These are phyloP conservation scores for Sporothrix globosa DNA, from an alignment of 2,329 filamentous ascomycete species.

Conservation along the genomic window DNA sequence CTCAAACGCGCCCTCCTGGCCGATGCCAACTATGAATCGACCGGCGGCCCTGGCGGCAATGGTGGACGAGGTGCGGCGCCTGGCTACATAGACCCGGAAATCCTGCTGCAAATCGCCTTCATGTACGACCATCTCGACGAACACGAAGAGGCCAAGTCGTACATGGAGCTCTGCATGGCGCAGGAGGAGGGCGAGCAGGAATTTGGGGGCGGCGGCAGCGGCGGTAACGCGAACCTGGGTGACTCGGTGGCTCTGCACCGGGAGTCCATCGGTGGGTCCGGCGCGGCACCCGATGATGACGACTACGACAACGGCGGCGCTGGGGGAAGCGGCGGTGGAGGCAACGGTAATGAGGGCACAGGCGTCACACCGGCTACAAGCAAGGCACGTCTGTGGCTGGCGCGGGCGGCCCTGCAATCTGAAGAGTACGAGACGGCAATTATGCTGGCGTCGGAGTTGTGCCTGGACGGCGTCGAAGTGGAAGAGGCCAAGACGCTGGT, in stretches of 20 bases:
- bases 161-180: conserved; percentile 94
- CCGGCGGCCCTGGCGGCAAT: conserved; percentile 46
- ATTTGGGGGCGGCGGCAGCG: neutral
- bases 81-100: conserved; percentile 80
- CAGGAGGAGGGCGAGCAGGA: conserved; percentile 75
- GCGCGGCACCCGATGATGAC: conserved; percentile 45
- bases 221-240: conserved; percentile 41
- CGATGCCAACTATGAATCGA: conserved; percentile 76
- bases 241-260: conserved; percentile 60
- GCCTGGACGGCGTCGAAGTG: conserved; percentile 93
- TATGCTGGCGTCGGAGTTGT: conserved; percentile 84
- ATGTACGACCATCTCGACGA: conserved; percentile 84
- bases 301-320: conserved; percentile 45
- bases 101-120: conserved; percentile 83
- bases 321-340: conserved; percentile 44
- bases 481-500: conserved; percentile 95
- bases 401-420: conserved; percentile 74
- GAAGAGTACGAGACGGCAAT: conserved; percentile 77
- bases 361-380: conserved; percentile 84
- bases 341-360: conserved; percentile 38
- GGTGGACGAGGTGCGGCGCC: conserved; percentile 48
- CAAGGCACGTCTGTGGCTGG: conserved; percentile 92
- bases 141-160: conserved; percentile 78
- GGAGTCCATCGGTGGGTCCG: conserved; percentile 47
- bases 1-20: conserved; percentile 89